Evolutionary conservation across 1,284 basidiomycete genomes (phyloP).

Genomic region (Boletus semigastroideus): DNA sequence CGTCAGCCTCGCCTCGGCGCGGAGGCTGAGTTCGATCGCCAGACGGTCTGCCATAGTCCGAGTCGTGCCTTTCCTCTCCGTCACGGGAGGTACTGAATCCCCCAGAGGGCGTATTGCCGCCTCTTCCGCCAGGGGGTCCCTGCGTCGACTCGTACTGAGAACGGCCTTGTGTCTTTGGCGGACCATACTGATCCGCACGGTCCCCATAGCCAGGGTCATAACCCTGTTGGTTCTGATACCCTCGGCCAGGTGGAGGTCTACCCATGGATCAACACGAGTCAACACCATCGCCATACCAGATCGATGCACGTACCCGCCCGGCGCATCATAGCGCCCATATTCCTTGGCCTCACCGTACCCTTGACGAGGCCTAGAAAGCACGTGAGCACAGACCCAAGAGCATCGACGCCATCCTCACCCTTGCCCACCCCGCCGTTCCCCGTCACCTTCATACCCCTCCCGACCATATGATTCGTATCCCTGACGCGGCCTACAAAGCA

Average conservation of each 20-base stretch:
- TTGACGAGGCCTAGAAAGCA: not conserved
- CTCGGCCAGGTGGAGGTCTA: slow-evolving; percentile 18
- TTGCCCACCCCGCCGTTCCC: not conserved
- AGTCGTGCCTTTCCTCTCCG: slow-evolving; percentile 7
- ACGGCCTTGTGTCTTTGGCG: slow-evolving; percentile 11
- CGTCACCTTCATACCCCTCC: not conserved
- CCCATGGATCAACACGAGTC: not conserved
- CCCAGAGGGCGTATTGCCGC: slow-evolving; percentile 22
- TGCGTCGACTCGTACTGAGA: slow-evolving; percentile 9
- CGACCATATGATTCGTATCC: not conserved
- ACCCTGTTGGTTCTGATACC: slow-evolving; percentile 9
- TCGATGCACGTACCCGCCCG: slow-evolving; percentile 12
- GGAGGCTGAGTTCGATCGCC: slow-evolving; percentile 2
- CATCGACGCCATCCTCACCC: too few relatives aligned
- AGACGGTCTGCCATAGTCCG: slow-evolving; percentile 12
- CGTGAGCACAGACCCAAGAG: not conserved
- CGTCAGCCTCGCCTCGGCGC: slow-evolving; percentile 21
- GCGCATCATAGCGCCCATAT: slow-evolving; percentile 19
- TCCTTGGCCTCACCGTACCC: slow-evolving; percentile 11
- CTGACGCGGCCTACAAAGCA: too few relatives aligned
- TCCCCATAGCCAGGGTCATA: slow-evolving; percentile 14
- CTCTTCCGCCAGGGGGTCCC: slow-evolving; percentile 3
- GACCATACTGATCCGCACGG: slow-evolving; percentile 14
- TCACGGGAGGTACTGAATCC: slow-evolving; percentile 17
- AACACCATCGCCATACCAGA: not conserved